Base-by-base conservation (phyloP, 805 yeast genomes). In the Hagleromyces aurorensis region DNA sequence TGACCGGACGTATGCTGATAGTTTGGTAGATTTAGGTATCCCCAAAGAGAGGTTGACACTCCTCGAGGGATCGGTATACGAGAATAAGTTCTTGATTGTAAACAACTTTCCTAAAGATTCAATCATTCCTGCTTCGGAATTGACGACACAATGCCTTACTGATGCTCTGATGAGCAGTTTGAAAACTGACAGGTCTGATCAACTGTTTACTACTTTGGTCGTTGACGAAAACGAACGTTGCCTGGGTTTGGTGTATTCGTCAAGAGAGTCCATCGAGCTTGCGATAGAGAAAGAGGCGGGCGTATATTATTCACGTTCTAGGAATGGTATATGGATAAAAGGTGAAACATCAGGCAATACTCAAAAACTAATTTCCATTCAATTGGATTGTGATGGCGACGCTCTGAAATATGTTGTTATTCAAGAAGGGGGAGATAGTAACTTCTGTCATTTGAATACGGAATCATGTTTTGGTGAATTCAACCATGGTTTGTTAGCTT, bases 291-390 rank as follows among this genome's bases (percentile, higher is more conserved):
- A 83, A 13, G 70, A 73, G 28, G 75, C 83, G 7, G 98, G 98
- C 34, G 95, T 91, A 2, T 91, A 91, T 59, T 96, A 81, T 57
- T 84, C 96, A 6, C 78, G 98, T 47, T 64, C 69, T 33, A 77
- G 80, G 48, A 76, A 84, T 38, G 97, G 94, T 24, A 68, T 91
- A 36, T 91, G 98, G 98, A 81, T 78, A 56, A 91, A 91, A 57
- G 98, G 98, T 17, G 79, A 80, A 33, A 83, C 96, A 2, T 81
- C 94, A n/a, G 98, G 98, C 13, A 94, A 94, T 30, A 83, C 93
- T 1, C 98, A 91, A 61, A 67, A 67, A 43, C 66, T 91, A 27
- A 43, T 80, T 14, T 60, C 67, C 24, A 55, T 91, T 34, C 78
- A 75, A 31, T 59, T 73, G 37, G 98, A 91, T 61, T 91, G 98